These are phyloP conservation scores for Candida morakotiae DNA, from an alignment of 805 yeast genomes.

Conservation along the genomic window DNA sequence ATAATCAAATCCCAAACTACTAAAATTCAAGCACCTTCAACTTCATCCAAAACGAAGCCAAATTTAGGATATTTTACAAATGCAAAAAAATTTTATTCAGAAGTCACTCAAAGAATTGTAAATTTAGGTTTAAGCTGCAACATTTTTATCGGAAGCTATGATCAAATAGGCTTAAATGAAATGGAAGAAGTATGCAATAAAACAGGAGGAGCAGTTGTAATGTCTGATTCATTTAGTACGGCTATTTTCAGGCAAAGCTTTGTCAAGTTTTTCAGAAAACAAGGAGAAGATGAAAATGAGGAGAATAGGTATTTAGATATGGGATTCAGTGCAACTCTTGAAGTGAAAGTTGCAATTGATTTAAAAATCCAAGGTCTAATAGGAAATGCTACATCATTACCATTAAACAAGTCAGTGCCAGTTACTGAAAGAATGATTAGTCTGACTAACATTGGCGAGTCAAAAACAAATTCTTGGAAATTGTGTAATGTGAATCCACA, in stretches of 20 bases:
- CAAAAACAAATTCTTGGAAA: conserved; percentile 58
- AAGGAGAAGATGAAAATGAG: conserved; percentile 15
- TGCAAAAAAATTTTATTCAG: conserved; percentile 45
- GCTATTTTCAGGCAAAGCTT: conserved; percentile 67
- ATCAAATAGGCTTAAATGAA: conserved; percentile 64
- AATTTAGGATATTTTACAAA: conserved; percentile 25
- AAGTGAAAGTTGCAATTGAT: conserved; percentile 48
- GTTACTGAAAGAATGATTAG: conserved; percentile 13
- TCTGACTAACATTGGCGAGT: conserved; percentile 43
- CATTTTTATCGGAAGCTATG: conserved; percentile 62
- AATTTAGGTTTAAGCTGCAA: conserved; percentile 52
- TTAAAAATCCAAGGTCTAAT: conserved; percentile 55
- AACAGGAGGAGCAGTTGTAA: conserved; percentile 62
- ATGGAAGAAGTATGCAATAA: conserved; percentile 55
- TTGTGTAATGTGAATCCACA: conserved; percentile 52
- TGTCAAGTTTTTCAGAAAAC: conserved; percentile 44
- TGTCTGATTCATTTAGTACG: conserved; percentile 63
- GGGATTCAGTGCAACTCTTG: conserved; percentile 60
- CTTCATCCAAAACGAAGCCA: conserved; percentile 30
- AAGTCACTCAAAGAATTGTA: conserved; percentile 45
- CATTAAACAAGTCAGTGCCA: conserved; percentile 17
- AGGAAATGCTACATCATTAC: conserved; percentile 57
- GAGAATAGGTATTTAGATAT: conserved; percentile 37
- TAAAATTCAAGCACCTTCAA: conserved; percentile 20
- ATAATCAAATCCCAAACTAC: conserved; percentile 38